Base-by-base conservation (phyloP, 768 basidiomycete genomes). In the Suillus placidus region DNA sequence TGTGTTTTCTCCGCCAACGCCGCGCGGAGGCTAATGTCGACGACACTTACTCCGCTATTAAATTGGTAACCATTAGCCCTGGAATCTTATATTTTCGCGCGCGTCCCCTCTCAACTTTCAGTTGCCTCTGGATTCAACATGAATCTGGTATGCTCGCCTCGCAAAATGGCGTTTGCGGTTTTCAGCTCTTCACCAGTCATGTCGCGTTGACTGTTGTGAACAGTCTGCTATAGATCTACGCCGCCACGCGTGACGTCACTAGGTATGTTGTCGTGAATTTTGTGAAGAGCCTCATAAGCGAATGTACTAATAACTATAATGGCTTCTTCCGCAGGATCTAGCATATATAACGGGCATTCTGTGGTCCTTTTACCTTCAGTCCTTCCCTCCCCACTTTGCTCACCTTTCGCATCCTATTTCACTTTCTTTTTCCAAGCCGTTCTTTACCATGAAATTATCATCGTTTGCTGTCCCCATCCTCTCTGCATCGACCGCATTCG, bases 381-480 rank as follows among this genome's bases (percentile, higher is more conserved):
- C 14, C 51, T 34, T 60, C 35, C 40, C 43, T 57, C 54, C 64
- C 30, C 40, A n/a, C 20, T 30, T 30, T 7, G 10, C 30, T 20
- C 12, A n/a, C 45, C n/a, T 47, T 47, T 32, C 9, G 18, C 52
- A 20, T 34, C 12, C 6, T 20, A 13, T 40, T 13, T 18, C 60
- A 62, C 54, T 49, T 38, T 65, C 58, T 47, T 64, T 61, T 60
- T 61, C 30, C 34, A 13, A 62, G 52, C 34, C 54, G 55, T 37
- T 67, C 62, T 47, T 43, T 68, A 57, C 35, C 58, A 75, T 75
- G 75, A 76, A 32, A 10, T 16, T 64, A 0, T 47, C 52, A 37
- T 49, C 66, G 3, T 62, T 71, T 35, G 64, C 66, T 61, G 55
- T 51, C 62, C 70, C 71, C 65, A 66, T 76, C 26, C 60, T 74